Evolutionary conservation across 1,284 basidiomycete species (phyloP).

Genomic region (Stereum hirsutum): DNA sequence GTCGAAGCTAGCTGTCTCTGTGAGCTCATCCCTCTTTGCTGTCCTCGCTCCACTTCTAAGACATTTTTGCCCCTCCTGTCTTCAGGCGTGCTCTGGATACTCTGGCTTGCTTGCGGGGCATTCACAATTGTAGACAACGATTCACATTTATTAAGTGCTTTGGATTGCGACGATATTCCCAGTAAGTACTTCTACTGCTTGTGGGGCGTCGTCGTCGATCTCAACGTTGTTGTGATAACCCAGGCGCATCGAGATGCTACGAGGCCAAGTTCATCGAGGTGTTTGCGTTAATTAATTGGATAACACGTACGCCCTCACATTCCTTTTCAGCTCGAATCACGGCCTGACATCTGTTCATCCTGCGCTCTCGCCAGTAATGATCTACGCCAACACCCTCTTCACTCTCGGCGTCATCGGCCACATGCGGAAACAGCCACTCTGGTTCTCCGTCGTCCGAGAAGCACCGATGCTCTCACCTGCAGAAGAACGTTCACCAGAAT

Average conservation of each 20-base stretch:
- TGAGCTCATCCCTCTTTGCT: slow-evolving; percentile 4
- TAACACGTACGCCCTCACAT: slow-evolving; percentile 6
- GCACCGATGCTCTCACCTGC: slow-evolving; percentile 7
- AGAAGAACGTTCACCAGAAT: too few species aligned
- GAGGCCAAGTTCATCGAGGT: slow-evolving; percentile 7
- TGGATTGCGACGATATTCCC: background rate
- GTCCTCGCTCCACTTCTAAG: background rate
- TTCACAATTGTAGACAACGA: background rate
- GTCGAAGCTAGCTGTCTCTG: slow-evolving; percentile 10
- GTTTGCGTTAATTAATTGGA: slow-evolving; percentile 10
- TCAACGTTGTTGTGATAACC: background rate
- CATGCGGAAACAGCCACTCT: slow-evolving; percentile 8
- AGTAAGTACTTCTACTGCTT: background rate
- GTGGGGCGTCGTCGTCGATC: too few species aligned
- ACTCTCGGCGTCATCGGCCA: slow-evolving; percentile 13
- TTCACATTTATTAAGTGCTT: background rate
- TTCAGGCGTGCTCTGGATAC: slow-evolving; percentile 9
- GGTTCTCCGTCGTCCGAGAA: slow-evolving; percentile 8
- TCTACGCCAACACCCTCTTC: slow-evolving; percentile 12
- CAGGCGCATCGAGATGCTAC: background rate
- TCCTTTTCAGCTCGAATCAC: background rate
- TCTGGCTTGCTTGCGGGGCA: slow-evolving; percentile 8
- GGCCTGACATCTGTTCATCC: background rate
- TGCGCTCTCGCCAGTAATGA: slow-evolving; percentile 9
- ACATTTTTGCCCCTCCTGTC: background rate